phyloP scores from a whole-genome alignment of 225 moss, liverwort and hornwort species.

The Lunularia cruciata region DNA sequence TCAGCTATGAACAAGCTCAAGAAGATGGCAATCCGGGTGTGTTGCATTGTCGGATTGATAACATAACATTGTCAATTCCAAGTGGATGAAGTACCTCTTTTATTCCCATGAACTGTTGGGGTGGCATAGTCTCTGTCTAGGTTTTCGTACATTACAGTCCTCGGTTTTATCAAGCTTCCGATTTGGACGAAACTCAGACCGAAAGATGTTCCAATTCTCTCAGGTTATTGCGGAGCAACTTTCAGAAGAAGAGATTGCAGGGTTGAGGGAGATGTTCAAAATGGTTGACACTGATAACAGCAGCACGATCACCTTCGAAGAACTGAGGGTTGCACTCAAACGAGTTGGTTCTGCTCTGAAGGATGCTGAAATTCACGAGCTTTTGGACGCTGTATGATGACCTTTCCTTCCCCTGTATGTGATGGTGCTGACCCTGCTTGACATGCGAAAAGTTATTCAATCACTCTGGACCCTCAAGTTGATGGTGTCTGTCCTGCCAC shows the following conservation, averaged over 20 bases:
- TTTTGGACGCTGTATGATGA: conserved; percentile 43
- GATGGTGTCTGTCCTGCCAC: too few species aligned
- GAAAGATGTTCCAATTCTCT: neutral
- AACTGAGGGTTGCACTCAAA: conserved; percentile 45
- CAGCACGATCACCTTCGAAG: conserved; percentile 50
- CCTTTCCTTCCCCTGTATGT: neutral
- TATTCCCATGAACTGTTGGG: too few species aligned
- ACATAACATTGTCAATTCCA: neutral
- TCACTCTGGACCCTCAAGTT: too few species aligned
- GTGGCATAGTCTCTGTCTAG: too few species aligned
- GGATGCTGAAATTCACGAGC: conserved; percentile 44
- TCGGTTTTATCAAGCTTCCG: too few species aligned
- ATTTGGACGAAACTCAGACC: too few species aligned
- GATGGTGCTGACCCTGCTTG: too few species aligned
- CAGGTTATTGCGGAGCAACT: conserved; percentile 55
- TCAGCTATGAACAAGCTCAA: conserved; percentile 57
- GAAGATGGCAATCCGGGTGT: conserved; percentile 51
- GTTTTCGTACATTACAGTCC: too few species aligned
- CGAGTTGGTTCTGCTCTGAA: conserved; percentile 47
- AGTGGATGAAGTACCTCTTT: neutral
- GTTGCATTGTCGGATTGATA: neutral
- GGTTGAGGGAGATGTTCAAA: conserved; percentile 55
- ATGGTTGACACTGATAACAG: conserved; percentile 53
- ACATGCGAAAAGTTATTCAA: too few species aligned
- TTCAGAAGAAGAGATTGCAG: conserved; percentile 54